These are phyloP conservation scores for Acanthamoeba healyi DNA, from an alignment of 208 protist genomes.

Conservation along the genomic window DNA sequence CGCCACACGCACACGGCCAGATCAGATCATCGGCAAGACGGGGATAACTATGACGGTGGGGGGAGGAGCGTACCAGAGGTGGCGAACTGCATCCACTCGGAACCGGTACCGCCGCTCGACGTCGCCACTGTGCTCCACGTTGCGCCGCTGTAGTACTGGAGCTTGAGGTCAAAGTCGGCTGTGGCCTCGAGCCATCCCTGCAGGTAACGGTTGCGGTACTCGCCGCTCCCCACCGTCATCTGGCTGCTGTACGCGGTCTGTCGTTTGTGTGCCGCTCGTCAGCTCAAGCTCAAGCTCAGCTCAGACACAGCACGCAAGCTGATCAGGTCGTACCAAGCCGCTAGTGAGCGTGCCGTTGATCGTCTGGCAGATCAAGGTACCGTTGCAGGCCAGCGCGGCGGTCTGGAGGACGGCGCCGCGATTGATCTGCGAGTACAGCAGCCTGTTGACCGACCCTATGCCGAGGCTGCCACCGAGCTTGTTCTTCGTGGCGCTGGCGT, in stretches of 20 bases:
- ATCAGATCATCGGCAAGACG: too few species aligned
- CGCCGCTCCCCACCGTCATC: neutral
- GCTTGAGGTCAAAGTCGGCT: neutral
- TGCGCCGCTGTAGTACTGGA: neutral
- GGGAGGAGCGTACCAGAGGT: neutral
- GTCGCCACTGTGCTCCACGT: neutral
- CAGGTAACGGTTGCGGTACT: neutral
- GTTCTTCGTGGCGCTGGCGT: constrained; percentile 21
- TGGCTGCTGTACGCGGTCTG: neutral
- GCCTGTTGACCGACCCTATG: neutral
- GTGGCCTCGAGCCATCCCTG: constrained; percentile 35
- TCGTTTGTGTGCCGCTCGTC: neutral
- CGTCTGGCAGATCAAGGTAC: neutral
- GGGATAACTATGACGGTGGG: too few species aligned
- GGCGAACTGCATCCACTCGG: constrained; percentile 46
- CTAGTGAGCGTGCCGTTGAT: neutral
- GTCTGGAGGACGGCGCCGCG: neutral
- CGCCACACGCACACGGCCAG: too few species aligned
- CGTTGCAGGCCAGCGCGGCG: neutral
- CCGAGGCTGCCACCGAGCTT: neutral
- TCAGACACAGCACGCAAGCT: neutral
- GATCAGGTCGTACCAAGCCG: neutral
- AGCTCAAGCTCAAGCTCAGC: neutral
- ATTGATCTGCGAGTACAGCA: constrained; percentile 10
- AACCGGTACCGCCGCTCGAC: neutral